phyloP scores from a whole-genome alignment of 2,329 filamentous ascomycete genomes.

The Chrysoporthe puriensis region DNA sequence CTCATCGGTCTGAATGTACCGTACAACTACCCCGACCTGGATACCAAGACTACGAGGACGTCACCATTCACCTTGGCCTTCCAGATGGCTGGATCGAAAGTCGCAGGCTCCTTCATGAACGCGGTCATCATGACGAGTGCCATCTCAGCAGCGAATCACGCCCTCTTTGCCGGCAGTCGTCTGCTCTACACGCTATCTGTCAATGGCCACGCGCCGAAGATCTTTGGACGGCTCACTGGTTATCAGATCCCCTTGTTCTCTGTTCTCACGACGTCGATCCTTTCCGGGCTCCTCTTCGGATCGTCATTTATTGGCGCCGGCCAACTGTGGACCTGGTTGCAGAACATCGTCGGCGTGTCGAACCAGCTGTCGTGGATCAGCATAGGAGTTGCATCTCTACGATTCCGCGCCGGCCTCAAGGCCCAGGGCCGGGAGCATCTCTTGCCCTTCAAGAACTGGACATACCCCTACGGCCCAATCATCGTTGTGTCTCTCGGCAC shows the following conservation, averaged over 20 bases:
- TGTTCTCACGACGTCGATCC: constrained; percentile 56
- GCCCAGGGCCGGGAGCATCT: constrained; percentile 63
- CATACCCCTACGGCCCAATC: constrained; percentile 65
- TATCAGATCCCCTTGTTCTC: constrained; percentile 57
- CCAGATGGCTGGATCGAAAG: constrained; percentile 56
- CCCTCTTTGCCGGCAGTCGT: constrained; percentile 59
- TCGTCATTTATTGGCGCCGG: constrained; percentile 68
- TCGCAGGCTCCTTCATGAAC: constrained; percentile 62
- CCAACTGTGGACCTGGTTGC: constrained; percentile 68
- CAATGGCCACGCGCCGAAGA: constrained; percentile 58
- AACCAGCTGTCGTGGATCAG: constrained; percentile 70
- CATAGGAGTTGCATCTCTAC: constrained; percentile 67
- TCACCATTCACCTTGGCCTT: constrained; percentile 70
- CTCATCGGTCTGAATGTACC: constrained; percentile 63
- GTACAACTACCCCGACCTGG: constrained; percentile 53
- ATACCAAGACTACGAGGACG: constrained; percentile 47
- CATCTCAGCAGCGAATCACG: constrained; percentile 62
- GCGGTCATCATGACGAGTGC: constrained; percentile 63
- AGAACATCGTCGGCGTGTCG: constrained; percentile 69
- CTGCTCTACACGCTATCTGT: constrained; percentile 60
- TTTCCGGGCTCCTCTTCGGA: constrained; percentile 64
- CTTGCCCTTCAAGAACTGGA: constrained; percentile 69
- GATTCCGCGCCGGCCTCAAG: constrained; percentile 62
- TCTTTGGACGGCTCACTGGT: constrained; percentile 56
- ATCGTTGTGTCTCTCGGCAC: constrained; percentile 59